Conservation (phyloP, 306 rosid genomes). For the Rosa persica region DNA sequence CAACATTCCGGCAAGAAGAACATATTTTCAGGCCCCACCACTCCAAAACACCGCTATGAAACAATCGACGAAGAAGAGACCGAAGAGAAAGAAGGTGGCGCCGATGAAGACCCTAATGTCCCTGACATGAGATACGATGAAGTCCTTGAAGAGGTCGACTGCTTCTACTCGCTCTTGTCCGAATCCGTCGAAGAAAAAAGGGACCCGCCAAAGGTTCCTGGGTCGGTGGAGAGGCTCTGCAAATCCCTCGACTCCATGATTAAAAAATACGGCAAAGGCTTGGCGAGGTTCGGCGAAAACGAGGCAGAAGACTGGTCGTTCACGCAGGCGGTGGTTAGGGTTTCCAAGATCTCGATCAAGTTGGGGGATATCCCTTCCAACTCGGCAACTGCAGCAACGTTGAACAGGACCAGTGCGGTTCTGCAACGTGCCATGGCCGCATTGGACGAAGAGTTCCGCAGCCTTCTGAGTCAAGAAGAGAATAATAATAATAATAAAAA, state of each 20-base stretch:
- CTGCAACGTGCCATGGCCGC: constrained; percentile 57
- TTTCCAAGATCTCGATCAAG: constrained; percentile 34
- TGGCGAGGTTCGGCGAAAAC: constrained; percentile 41
- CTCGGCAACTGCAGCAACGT: neutral
- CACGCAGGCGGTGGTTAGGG: constrained; percentile 31
- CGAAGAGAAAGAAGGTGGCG: neutral
- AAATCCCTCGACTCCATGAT: constrained; percentile 39
- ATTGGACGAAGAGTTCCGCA: constrained; percentile 50
- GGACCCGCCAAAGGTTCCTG: constrained; percentile 33
- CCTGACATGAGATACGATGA: constrained; percentile 11
- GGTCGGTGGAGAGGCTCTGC: constrained; percentile 31
- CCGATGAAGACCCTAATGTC: neutral
- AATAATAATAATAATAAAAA: constrained; percentile 22
- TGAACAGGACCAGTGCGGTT: constrained; percentile 36
- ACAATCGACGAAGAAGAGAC: constrained; percentile 7
- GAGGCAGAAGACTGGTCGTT: constrained; percentile 36
- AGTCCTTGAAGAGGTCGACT: constrained; percentile 51
- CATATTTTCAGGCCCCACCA: constrained; percentile 17
- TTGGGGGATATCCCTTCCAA: constrained; percentile 21
- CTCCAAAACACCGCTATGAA: neutral
- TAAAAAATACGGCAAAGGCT: constrained; percentile 19
- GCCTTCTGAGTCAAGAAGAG: constrained; percentile 25
- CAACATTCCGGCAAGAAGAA: constrained; percentile 20
- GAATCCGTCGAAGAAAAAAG: neutral
- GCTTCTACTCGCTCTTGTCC: constrained; percentile 24